A percentile compares a stretch with the other conserved stretches of the same genome.
Conservation (phyloP, 352 stramenopile species). For the Thalassiosira ordinaria region DNA sequence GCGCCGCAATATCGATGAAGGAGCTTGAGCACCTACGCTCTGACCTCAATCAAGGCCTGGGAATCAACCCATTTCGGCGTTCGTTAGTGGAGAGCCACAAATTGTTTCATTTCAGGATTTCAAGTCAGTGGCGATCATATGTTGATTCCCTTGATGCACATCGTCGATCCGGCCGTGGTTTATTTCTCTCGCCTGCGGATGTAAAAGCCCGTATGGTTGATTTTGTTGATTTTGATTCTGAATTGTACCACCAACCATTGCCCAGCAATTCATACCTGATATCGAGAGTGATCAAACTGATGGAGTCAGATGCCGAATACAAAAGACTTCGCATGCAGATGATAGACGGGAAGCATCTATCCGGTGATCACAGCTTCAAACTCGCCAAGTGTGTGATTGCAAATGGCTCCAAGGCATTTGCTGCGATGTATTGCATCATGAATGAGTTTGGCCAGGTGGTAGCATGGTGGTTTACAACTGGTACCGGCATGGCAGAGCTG, state of each 20-base stretch:
- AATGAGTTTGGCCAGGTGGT: conserved; percentile 37
- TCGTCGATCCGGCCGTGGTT: not conserved
- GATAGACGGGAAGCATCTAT: conserved; percentile 23
- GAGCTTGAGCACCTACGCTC: not conserved
- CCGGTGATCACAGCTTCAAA: conserved; percentile 36
- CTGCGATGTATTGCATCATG: conserved; percentile 27
- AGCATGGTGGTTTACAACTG: conserved; percentile 26
- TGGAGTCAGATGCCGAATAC: conserved; percentile 9
- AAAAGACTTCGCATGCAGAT: conserved; percentile 19
- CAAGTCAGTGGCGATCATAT: conserved; percentile 1
- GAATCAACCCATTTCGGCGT: too few relatives aligned
- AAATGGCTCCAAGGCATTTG: conserved; percentile 18
- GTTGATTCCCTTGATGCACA: not conserved
- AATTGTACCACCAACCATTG: not conserved
- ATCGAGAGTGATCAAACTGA: not conserved
- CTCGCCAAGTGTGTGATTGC: conserved; percentile 15
- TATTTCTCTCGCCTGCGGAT: not conserved
- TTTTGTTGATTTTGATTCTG: not conserved
- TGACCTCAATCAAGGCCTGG: conserved; percentile 1
- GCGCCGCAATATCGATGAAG: not conserved
- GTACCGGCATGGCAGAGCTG: conserved; percentile 26
- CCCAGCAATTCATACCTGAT: conserved; percentile 11
- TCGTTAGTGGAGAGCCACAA: too few relatives aligned
- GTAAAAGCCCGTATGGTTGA: not conserved
- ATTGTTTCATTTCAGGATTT: too few relatives aligned